These are phyloP conservation scores for Vaccinium myrtillus DNA, from an alignment of 148 eudicot species.

Conservation along the genomic window DNA sequence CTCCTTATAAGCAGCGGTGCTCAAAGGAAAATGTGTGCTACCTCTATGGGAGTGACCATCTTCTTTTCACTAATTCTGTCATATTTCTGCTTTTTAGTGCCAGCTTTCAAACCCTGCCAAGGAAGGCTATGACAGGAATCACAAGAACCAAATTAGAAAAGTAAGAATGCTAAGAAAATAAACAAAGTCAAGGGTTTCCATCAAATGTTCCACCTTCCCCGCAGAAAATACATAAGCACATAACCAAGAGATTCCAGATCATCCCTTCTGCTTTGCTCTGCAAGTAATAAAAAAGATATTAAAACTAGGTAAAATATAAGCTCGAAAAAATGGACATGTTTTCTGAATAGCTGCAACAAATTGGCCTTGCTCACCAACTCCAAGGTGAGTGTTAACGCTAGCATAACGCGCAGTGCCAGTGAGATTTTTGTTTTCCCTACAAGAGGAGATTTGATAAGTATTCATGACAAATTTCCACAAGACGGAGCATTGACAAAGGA, in stretches of 20 bases:
- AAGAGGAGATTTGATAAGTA: conserved; percentile 2
- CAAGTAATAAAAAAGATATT: conserved; percentile 9
- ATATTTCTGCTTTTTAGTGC: conserved; percentile 95
- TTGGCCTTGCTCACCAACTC: conserved; percentile 65
- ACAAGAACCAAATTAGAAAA: conserved; percentile 20
- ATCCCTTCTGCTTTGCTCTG: conserved; percentile 99
- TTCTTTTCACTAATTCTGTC: conserved; percentile 98
- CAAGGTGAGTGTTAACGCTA: conserved; percentile 97
- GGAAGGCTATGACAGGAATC: conserved; percentile 68
- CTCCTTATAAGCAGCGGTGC: not conserved
- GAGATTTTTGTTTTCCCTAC: conserved; percentile 95
- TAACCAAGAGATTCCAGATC: conserved; percentile 97
- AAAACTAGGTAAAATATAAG: not conserved
- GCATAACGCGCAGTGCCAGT: conserved; percentile 99
- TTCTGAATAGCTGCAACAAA: conserved; percentile 1
- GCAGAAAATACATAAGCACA: conserved; percentile 93
- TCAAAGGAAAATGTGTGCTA: conserved; percentile 20
- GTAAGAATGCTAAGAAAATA: not conserved
- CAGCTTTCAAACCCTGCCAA: conserved; percentile 98
- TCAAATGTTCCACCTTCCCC: conserved; percentile 72
- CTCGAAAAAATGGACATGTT: not conserved
- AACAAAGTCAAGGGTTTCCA: not conserved
- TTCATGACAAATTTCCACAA: not conserved
- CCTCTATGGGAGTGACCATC: conserved; percentile 97
- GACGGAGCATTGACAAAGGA: conserved; percentile 2